These are phyloP conservation scores for Trichosporon sp. DNA, from an alignment of 1,284 basidiomycete species.

Conservation along the genomic window DNA sequence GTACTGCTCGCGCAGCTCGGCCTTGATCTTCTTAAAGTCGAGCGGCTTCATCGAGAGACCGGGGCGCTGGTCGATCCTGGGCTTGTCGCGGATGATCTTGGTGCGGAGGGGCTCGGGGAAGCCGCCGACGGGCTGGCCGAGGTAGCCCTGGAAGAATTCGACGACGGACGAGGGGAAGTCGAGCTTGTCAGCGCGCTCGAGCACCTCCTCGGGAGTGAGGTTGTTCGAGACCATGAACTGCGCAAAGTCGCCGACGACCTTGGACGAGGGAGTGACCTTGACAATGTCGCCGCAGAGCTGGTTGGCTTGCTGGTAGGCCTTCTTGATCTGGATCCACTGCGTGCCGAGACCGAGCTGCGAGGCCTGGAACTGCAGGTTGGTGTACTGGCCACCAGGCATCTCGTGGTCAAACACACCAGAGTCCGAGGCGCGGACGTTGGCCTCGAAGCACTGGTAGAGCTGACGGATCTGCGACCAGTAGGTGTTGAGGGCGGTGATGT, in stretches of 20 bases:
- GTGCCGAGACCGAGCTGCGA: slow-evolving; percentile 93
- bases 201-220: slow-evolving; percentile 77
- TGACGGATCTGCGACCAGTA: slow-evolving; percentile 98
- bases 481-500: slow-evolving; percentile 93
- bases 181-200: slow-evolving; percentile 77
- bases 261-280: slow-evolving; percentile 99
- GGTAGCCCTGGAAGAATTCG: slow-evolving; percentile 96
- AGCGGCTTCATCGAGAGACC: slow-evolving; percentile 80
- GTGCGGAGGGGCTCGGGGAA: slow-evolving; percentile 96
- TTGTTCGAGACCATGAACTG: slow-evolving; percentile 98
- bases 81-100: slow-evolving; percentile 88
- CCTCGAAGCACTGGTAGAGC: slow-evolving; percentile 96
- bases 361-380: slow-evolving; percentile 97
- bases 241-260: slow-evolving; percentile 98
- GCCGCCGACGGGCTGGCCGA: slow-evolving; percentile 93
- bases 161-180: slow-evolving; percentile 97
- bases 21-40: slow-evolving; percentile 94
- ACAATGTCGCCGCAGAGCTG: slow-evolving; percentile 95
- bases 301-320: slow-evolving; percentile 96
- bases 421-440: slow-evolving; percentile 93
- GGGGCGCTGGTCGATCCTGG: slow-evolving; percentile 87
- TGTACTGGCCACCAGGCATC: slow-evolving; percentile 95
- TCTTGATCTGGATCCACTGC: slow-evolving; percentile 98
- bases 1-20: slow-evolving; percentile 85
- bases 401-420: slow-evolving; percentile 98